Evolutionary conservation across 2,329 filamentous ascomycete species (phyloP).

Genomic region (Curvularia eragrostidis): DNA sequence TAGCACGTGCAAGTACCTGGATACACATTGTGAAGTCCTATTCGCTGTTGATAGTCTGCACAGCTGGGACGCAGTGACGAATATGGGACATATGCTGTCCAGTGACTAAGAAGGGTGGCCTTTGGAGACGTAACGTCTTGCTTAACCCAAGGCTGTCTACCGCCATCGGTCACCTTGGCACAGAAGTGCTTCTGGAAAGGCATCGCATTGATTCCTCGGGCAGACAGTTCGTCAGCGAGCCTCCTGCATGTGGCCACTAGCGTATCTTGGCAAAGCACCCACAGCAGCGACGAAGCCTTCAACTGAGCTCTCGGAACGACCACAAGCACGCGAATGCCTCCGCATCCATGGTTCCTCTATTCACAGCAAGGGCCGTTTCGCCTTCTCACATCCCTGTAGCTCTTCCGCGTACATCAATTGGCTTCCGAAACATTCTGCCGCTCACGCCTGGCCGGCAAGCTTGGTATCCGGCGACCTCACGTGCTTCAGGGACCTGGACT

Average conservation of each 20-base stretch:
- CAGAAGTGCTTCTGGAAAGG: background rate
- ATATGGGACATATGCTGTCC: too few species aligned
- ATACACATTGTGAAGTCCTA: background rate
- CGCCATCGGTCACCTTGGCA: background rate
- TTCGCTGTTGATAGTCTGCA: background rate
- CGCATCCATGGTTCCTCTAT: slow-evolving; percentile 17
- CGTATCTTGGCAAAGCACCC: slow-evolving; percentile 17
- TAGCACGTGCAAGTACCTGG: background rate
- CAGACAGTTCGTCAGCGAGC: background rate
- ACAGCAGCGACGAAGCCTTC: slow-evolving; percentile 13
- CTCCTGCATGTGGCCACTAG: slow-evolving; percentile 17
- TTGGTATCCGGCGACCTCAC: slow-evolving; percentile 36
- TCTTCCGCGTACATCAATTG: slow-evolving; percentile 14
- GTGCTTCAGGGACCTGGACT: slow-evolving; percentile 38
- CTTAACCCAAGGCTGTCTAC: background rate
- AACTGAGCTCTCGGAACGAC: slow-evolving; percentile 15
- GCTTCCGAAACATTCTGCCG: slow-evolving; percentile 14
- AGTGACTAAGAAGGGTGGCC: too few species aligned
- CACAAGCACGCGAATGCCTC: slow-evolving; percentile 17
- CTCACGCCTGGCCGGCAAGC: slow-evolving; percentile 24
- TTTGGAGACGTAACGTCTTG: background rate
- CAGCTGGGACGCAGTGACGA: background rate
- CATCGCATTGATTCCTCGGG: background rate
- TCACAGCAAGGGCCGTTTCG: slow-evolving; percentile 29
- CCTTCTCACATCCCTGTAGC: slow-evolving; percentile 18